phyloP scores from a whole-genome alignment of 768 basidiomycete genomes.

The Cytidiella melzeri region DNA sequence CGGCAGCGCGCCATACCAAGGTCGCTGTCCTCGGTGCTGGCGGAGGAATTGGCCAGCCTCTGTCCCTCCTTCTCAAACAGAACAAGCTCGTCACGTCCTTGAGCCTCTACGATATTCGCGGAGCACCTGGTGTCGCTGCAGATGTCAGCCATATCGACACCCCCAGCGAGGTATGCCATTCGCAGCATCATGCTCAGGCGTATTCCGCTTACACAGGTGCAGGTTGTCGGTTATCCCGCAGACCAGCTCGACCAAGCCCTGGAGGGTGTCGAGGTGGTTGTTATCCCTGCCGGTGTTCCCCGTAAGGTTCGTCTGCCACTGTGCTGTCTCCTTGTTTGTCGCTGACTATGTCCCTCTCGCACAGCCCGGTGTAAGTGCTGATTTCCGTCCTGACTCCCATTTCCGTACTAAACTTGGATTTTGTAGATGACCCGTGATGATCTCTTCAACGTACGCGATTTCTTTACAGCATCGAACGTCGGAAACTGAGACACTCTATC shows the following conservation, averaged over 20 bases:
- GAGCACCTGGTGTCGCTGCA: constrained; percentile 94
- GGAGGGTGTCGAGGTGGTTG: constrained; percentile 84
- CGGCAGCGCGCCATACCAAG: constrained; percentile 66
- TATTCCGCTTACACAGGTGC: neutral
- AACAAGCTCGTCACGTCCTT: constrained; percentile 86
- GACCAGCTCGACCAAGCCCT: constrained; percentile 89
- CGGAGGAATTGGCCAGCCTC: constrained; percentile 97
- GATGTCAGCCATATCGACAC: constrained; percentile 96
- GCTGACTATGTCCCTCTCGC: constrained; percentile 25
- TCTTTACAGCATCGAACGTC: too few relatives aligned
- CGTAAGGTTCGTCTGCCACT: constrained; percentile 66
- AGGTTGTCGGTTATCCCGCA: constrained; percentile 78
- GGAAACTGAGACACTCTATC: neutral
- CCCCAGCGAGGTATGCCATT: constrained; percentile 56
- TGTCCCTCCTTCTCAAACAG: constrained; percentile 88
- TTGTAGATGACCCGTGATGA: constrained; percentile 98
- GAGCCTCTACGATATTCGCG: constrained; percentile 91
- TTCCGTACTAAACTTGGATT: too few relatives aligned
- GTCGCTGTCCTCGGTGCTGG: constrained; percentile 97
- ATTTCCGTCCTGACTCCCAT: constrained; percentile 21
- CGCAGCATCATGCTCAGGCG: neutral
- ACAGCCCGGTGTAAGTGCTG: constrained; percentile 74
- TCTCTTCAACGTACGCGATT: constrained; percentile 79
- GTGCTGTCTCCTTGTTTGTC: constrained; percentile 3
- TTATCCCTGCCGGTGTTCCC: constrained; percentile 99